Percentiles rank a stretch among this genome's conserved stretches.
Conservation (phyloP, 1,284 basidiomycete species). For the Apiotrichum veenhuisii region DNA sequence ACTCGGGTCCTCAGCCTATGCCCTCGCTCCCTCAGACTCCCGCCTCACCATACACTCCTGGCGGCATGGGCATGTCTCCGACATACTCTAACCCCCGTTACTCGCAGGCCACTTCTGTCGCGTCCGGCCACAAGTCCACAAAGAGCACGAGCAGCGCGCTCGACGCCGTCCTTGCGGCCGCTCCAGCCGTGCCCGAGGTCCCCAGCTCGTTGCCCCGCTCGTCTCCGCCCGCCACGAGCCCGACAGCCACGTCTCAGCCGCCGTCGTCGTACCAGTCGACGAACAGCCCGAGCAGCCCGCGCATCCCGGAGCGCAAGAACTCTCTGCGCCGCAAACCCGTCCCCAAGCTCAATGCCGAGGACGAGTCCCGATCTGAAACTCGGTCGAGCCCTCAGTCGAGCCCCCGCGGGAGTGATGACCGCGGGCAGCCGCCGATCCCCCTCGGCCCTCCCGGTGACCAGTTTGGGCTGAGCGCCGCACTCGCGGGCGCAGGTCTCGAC, state of each 20-base stretch:
- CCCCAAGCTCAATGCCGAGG: conserved; percentile 10
- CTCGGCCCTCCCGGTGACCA: conserved; percentile 1
- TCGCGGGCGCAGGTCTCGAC: neutral
- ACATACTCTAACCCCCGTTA: neutral
- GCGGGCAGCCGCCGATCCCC: neutral
- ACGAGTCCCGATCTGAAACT: neutral
- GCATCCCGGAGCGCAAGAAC: conserved; percentile 12
- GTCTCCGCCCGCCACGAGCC: neutral
- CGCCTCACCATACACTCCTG: neutral
- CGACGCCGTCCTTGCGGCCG: neutral
- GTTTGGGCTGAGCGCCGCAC: conserved; percentile 14
- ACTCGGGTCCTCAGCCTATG: neutral
- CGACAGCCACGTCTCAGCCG: neutral
- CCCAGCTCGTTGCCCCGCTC: neutral
- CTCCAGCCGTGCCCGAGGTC: neutral
- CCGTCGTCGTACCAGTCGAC: neutral
- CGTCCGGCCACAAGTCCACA: neutral
- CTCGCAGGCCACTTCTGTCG: neutral
- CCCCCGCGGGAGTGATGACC: neutral
- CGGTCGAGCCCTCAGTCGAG: neutral
- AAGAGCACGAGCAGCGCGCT: neutral
- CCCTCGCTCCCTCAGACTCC: neutral
- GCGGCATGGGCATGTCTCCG: too few relatives aligned
- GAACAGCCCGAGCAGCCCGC: neutral
- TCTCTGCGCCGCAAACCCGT: conserved; percentile 22